These are phyloP conservation scores for Trichoderma afroharzianum DNA, from an alignment of 2,329 filamentous ascomycete species.

Conservation along the genomic window DNA sequence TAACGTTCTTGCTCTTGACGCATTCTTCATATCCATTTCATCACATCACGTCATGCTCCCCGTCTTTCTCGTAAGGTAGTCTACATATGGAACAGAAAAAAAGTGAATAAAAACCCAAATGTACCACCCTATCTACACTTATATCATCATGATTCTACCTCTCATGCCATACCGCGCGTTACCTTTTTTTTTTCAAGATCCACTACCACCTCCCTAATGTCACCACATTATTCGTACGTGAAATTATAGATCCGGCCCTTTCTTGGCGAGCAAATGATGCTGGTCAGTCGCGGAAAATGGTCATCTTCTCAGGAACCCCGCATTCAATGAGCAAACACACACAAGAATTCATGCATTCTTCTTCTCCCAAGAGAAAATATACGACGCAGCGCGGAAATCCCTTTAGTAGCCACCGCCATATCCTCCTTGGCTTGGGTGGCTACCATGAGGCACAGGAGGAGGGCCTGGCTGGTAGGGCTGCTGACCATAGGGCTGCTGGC, in stretches of 20 bases:
- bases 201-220: not conserved
- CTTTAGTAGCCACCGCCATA: conserved; percentile 15
- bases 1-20: not conserved
- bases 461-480: conserved; percentile 27
- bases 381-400: not conserved
- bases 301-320: not conserved
- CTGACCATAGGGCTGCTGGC: conserved; percentile 30
- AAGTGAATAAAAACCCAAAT: conserved; percentile 7
- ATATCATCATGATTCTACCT: conserved; percentile 1
- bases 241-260: not conserved
- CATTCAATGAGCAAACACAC: not conserved
- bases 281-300: not conserved
- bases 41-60: not conserved
- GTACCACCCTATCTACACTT: conserved; percentile 11
- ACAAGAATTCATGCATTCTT: not conserved
- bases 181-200: not conserved
- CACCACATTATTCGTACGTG: not conserved
- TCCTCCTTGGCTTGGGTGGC: conserved; percentile 16
- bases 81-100: not conserved
- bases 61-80: not conserved
- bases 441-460: conserved; percentile 19
- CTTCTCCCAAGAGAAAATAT: not conserved
- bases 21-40: not conserved
- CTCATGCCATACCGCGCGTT: not conserved
- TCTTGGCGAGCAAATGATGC: not conserved